Evolutionary conservation across 1,284 basidiomycete species (phyloP).

Genomic region (Sporisorium reilianum): DNA sequence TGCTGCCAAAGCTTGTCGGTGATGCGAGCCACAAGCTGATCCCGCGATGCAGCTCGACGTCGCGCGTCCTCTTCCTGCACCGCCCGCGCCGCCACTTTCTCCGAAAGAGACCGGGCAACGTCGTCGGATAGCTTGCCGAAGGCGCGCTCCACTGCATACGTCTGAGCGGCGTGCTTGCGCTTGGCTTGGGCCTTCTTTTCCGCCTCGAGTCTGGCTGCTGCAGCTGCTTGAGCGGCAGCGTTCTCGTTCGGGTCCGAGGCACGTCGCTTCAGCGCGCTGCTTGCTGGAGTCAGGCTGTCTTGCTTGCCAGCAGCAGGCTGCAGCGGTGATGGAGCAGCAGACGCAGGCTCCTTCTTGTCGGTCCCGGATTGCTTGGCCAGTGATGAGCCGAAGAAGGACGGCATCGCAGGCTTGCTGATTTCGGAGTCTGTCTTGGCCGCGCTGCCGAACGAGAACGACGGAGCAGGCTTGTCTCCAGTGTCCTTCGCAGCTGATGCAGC

Average conservation of each 20-base stretch:
- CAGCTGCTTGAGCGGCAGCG: conserved; percentile 21
- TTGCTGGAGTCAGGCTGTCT: background rate
- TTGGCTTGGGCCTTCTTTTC: conserved; percentile 19
- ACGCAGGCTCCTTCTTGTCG: background rate
- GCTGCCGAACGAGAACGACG: conserved; percentile 27
- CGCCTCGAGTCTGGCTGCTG: conserved; percentile 20
- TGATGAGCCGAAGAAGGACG: conserved; percentile 29
- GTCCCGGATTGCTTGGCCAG: conserved; percentile 2
- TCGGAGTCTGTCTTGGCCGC: background rate
- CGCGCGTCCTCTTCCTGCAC: conserved; percentile 22
- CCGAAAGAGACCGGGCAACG: conserved; percentile 11
- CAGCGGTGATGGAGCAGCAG: background rate
- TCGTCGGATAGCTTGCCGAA: conserved; percentile 25
- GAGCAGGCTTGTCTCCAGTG: background rate
- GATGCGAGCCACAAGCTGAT: conserved; percentile 20
- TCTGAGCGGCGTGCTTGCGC: conserved; percentile 20
- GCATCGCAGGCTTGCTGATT: conserved; percentile 18
- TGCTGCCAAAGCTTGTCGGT: conserved; percentile 21
- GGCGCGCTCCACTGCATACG: conserved; percentile 23
- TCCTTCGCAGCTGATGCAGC: background rate
- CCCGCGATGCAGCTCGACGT: conserved; percentile 24
- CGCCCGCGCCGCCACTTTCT: conserved; percentile 17
- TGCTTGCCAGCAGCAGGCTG: conserved; percentile 2
- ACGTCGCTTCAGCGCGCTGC: conserved; percentile 18
- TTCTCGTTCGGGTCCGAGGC: conserved; percentile 18